phyloP scores from a whole-genome alignment of 257 asterid species.

The Solanum etuberosum region DNA sequence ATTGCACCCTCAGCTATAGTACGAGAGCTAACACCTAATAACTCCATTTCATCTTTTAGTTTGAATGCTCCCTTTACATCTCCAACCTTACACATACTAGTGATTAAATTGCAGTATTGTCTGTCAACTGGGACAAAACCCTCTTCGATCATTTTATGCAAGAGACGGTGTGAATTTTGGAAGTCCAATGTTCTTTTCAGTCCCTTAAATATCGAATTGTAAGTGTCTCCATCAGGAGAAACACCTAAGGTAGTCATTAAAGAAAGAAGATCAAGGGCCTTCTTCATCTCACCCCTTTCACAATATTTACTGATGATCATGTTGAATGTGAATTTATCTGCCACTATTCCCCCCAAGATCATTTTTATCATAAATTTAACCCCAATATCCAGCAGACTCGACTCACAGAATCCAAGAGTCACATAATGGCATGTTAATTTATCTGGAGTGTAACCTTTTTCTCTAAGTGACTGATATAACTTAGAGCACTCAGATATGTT shows the following conservation, averaged over 20 bases:
- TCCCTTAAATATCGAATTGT: conserved; percentile 49
- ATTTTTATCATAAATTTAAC: conserved; percentile 58
- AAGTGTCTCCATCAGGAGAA: conserved; percentile 41
- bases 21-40: conserved; percentile 29
- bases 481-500: conserved; percentile 39
- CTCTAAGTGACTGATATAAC: conserved; percentile 36
- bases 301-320: conserved; percentile 42
- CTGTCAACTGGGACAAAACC: conserved; percentile 47
- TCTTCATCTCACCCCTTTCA: conserved; percentile 48
- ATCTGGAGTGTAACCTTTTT: conserved; percentile 52
- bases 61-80: conserved; percentile 46
- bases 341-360: conserved; percentile 38
- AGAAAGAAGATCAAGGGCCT: conserved; percentile 50
- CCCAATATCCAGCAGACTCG: conserved; percentile 51
- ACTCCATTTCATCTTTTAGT: conserved; percentile 50
- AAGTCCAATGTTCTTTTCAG: conserved; percentile 37
- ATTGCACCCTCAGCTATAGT: conserved; percentile 56
- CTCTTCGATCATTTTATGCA: conserved; percentile 44
- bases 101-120: conserved; percentile 56
- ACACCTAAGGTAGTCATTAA: conserved; percentile 42
- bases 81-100: conserved; percentile 65
- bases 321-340: conserved; percentile 53
- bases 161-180: conserved; percentile 26
- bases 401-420: conserved; percentile 47
- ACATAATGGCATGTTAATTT: conserved; percentile 60